These are phyloP conservation scores for Rhodotorula kratochvilovae DNA, from an alignment of 768 basidiomycete species.

Conservation along the genomic window DNA sequence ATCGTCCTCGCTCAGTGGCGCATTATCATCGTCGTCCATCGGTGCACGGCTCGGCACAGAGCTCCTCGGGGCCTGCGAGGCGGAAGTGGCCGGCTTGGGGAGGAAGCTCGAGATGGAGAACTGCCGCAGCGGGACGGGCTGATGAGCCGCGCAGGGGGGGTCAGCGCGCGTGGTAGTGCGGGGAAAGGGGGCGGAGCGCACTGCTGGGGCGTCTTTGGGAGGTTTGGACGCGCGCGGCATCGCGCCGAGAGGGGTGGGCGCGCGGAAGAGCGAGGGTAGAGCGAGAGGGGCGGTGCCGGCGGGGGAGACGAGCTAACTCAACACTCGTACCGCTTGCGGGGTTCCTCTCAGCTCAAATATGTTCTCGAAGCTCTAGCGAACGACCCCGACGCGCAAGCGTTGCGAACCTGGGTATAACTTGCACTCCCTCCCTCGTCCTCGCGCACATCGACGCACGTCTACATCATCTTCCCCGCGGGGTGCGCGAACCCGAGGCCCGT, in stretches of 20 bases:
- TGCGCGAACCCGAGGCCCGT: slow-evolving; percentile 26
- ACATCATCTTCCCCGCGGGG: slow-evolving; percentile 38
- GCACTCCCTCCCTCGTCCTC: too few relatives aligned
- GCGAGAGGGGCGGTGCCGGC: not conserved
- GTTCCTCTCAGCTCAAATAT: too few relatives aligned
- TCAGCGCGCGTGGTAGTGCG: not conserved
- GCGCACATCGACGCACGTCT: not conserved
- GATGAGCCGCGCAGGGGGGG: not conserved
- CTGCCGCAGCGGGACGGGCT: not conserved
- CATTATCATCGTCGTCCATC: not conserved
- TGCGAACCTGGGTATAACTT: too few relatives aligned
- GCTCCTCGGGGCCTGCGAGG: not conserved
- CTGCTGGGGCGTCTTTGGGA: not conserved
- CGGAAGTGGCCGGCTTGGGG: not conserved
- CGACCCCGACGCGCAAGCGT: too few relatives aligned
- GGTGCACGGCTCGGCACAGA: not conserved
- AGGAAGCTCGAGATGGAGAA: slow-evolving; percentile 33
- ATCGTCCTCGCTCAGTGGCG: not conserved
- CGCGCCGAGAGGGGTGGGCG: not conserved
- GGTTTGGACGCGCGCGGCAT: not conserved
- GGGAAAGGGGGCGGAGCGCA: not conserved
- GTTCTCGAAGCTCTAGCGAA: too few relatives aligned
- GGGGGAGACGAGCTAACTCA: too few relatives aligned
- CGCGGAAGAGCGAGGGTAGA: not conserved
- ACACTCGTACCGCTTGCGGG: too few relatives aligned